phyloP scores from a whole-genome alignment of 2,329 filamentous ascomycete genomes.

The Rugonectria rugulosa region DNA sequence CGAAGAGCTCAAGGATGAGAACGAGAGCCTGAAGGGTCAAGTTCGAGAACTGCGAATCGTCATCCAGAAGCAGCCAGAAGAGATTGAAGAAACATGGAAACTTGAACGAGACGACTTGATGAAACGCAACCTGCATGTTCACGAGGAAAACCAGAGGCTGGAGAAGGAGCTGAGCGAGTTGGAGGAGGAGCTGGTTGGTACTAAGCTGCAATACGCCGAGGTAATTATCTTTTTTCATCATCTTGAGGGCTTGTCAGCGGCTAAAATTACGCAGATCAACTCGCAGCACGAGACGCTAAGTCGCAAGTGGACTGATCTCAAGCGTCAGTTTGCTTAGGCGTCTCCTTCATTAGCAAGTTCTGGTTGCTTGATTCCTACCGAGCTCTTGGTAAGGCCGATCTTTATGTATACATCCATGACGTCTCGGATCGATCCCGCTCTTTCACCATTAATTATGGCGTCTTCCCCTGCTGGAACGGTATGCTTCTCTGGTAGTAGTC shows the following conservation, averaged over 20 bases:
- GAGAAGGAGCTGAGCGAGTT: slow-evolving; percentile 92
- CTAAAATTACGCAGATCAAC: slow-evolving; percentile 64
- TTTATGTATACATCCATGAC: slow-evolving; percentile 38
- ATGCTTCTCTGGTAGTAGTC: slow-evolving; percentile 22
- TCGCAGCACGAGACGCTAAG: slow-evolving; percentile 74
- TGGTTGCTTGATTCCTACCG: not conserved
- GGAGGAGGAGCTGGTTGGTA: slow-evolving; percentile 89
- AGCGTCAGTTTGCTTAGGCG: slow-evolving; percentile 60
- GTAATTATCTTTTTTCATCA: slow-evolving; percentile 60
- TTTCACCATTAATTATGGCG: slow-evolving; percentile 7
- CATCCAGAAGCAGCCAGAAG: slow-evolving; percentile 87
- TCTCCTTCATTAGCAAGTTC: not conserved
- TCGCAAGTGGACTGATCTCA: slow-evolving; percentile 80
- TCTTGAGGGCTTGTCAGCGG: slow-evolving; percentile 22
- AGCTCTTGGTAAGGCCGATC: slow-evolving; percentile 6
- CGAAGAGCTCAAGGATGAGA: slow-evolving; percentile 85
- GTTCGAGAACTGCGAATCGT: slow-evolving; percentile 85
- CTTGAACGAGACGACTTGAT: slow-evolving; percentile 91
- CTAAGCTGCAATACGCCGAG: slow-evolving; percentile 95
- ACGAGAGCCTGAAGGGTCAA: slow-evolving; percentile 85
- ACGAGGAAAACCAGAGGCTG: slow-evolving; percentile 87
- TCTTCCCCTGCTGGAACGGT: slow-evolving; percentile 15
- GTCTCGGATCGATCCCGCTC: slow-evolving; percentile 18
- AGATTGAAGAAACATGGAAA: slow-evolving; percentile 83
- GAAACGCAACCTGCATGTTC: slow-evolving; percentile 90